A percentile compares a stretch with the other conserved stretches of the same genome.
phyloP scores from a whole-genome alignment of 164 flowering plant species.

The Sextonia rubra region DNA sequence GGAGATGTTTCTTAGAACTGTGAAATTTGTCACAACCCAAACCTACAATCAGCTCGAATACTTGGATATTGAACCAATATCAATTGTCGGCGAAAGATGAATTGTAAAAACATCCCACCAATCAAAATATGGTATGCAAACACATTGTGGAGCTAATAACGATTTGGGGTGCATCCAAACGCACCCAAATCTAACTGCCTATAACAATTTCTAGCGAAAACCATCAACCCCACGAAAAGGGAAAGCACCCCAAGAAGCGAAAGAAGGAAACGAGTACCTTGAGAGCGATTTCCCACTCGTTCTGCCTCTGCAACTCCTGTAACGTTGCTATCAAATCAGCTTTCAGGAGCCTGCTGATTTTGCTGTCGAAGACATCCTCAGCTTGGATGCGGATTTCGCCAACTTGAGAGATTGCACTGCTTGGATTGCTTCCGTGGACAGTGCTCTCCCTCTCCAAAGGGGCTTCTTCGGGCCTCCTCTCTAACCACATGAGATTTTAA shows the following conservation, averaged over 20 bases:
- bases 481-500: conserved; percentile 33
- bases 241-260: background rate
- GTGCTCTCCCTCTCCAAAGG: conserved; percentile 56
- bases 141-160: too few relatives aligned
- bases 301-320: conserved; percentile 67
- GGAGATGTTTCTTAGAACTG: too few relatives aligned
- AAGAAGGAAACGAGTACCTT: conserved; percentile 30
- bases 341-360: conserved; percentile 58
- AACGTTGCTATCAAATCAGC: conserved; percentile 55
- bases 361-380: conserved; percentile 42
- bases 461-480: conserved; percentile 48
- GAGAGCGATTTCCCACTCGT: conserved; percentile 57
- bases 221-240: background rate
- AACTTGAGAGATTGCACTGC: conserved; percentile 69
- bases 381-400: conserved; percentile 43
- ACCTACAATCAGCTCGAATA: too few relatives aligned
- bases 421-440: conserved; percentile 75
- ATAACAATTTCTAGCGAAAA: background rate
- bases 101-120: too few relatives aligned
- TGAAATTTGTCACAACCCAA: too few relatives aligned
- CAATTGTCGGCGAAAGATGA: too few relatives aligned
- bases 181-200: background rate
- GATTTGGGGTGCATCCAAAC: background rate
- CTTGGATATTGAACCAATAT: too few relatives aligned
- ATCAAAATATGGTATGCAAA: too few relatives aligned